A percentile compares a stretch with the other conserved stretches of the same genome.
Evolutionary conservation across 768 basidiomycete species (phyloP).

Genomic region (Xerocomus spinulosus): DNA sequence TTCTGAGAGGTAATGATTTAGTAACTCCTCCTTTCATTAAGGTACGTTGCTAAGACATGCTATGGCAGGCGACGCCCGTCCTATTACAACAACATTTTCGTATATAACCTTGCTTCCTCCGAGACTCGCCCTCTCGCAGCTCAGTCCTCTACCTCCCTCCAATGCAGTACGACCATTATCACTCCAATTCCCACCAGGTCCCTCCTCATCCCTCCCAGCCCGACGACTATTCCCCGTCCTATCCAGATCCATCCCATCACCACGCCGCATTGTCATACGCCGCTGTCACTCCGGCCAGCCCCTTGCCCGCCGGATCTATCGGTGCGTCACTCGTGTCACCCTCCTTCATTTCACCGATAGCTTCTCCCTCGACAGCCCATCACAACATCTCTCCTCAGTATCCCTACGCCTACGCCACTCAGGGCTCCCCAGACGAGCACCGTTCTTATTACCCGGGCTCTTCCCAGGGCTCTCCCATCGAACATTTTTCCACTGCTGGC

Average conservation of each 20-base stretch:
- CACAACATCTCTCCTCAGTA: slow-evolving; percentile 16
- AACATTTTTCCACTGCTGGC: slow-evolving; percentile 20
- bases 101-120: slow-evolving; percentile 28
- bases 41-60: slow-evolving; percentile 36
- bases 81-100: slow-evolving; percentile 31
- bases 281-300: slow-evolving; percentile 19
- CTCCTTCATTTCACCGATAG: slow-evolving; percentile 8
- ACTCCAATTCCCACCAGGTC: slow-evolving; percentile 16
- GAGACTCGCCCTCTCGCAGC: slow-evolving; percentile 9
- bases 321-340: slow-evolving; percentile 21
- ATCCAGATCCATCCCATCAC: slow-evolving; percentile 24
- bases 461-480: slow-evolving; percentile 13
- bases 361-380: slow-evolving; percentile 15
- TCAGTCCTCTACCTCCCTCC: slow-evolving; percentile 6
- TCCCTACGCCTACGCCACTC: slow-evolving; percentile 21
- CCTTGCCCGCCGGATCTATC: slow-evolving; percentile 21
- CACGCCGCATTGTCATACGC: slow-evolving; percentile 24
- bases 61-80: slow-evolving; percentile 33
- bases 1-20: slow-evolving; percentile 35
- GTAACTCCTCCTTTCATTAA: slow-evolving; percentile 35
- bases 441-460: slow-evolving; percentile 24
- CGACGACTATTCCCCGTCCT: slow-evolving; percentile 17
- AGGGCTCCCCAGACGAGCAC: slow-evolving; percentile 15
- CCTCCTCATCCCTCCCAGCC: slow-evolving; percentile 20
- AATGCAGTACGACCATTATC: slow-evolving; percentile 31